phyloP scores from a whole-genome alignment of 495 filamentous ascomycete genomes.

The Trichoderma virens region DNA sequence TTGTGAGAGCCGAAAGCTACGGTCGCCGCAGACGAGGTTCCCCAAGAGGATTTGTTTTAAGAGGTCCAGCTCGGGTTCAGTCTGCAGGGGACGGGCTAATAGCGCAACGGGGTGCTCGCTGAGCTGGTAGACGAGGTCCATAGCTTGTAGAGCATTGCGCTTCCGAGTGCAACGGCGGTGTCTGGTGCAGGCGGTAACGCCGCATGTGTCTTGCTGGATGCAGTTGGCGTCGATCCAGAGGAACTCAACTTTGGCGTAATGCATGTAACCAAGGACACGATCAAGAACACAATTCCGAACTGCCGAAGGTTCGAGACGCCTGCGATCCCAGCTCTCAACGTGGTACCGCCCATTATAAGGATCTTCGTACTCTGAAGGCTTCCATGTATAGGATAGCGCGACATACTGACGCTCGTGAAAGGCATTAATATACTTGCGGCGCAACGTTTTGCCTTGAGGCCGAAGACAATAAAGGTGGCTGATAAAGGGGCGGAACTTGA shows the following conservation, averaged over 20 bases:
- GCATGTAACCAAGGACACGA: constrained; percentile 18
- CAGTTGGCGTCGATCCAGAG: constrained; percentile 22
- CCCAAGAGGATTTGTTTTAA: constrained; percentile 12
- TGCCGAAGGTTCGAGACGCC: background rate
- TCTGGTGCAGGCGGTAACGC: background rate
- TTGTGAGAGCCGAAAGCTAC: background rate
- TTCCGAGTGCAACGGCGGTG: constrained; percentile 12
- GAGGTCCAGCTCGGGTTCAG: constrained; percentile 11
- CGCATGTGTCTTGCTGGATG: constrained; percentile 17
- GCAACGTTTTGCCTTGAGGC: background rate
- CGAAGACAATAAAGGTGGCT: constrained; percentile 6
- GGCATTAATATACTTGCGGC: constrained; percentile 10
- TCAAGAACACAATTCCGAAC: constrained; percentile 15
- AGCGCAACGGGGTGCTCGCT: constrained; percentile 18
- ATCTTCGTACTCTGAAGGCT: constrained; percentile 14
- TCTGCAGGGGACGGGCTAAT: constrained; percentile 13
- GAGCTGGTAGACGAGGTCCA: constrained; percentile 19
- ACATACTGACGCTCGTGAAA: constrained; percentile 13
- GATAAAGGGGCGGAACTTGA: constrained; percentile 9
- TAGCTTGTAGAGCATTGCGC: constrained; percentile 13
- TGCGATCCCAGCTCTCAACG: constrained; percentile 7
- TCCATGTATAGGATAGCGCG: constrained; percentile 19
- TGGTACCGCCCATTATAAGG: background rate
- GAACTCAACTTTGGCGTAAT: background rate
- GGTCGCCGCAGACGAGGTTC: background rate